A percentile compares a stretch with the other conserved stretches of the same genome.
Evolutionary conservation across 2,329 filamentous ascomycete genomes (phyloP).

Genomic region (Neopestalotiopsis sp.): DNA sequence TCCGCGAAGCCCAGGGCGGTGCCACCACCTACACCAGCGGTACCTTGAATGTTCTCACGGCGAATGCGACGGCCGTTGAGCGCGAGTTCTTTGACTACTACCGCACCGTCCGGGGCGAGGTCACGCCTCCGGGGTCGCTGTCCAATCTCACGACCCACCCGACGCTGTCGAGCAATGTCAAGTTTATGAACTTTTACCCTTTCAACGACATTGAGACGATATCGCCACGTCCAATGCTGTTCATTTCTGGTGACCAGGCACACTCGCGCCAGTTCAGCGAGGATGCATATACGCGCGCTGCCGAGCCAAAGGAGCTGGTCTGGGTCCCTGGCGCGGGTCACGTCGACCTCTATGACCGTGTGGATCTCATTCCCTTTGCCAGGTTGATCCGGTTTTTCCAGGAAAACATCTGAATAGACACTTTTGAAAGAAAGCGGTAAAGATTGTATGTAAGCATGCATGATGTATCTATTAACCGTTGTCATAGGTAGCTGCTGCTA

Average conservation of each 20-base stretch:
- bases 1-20: neutral
- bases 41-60: neutral
- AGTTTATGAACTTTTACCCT: neutral
- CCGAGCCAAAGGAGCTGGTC: neutral
- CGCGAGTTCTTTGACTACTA: constrained; percentile 1
- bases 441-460: too few relatives aligned
- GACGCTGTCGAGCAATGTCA: neutral
- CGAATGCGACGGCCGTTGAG: neutral
- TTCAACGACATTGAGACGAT: constrained; percentile 2
- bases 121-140: neutral
- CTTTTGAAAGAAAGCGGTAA: too few relatives aligned
- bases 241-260: neutral
- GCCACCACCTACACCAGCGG: neutral
- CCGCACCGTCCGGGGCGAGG: neutral
- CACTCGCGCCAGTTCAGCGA: neutral
- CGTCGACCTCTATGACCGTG: constrained; percentile 7
- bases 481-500: too few relatives aligned
- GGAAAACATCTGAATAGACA: neutral
- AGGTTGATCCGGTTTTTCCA: neutral
- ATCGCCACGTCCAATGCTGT: neutral
- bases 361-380: constrained; percentile 4
- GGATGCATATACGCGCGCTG: neutral
- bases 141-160: neutral
- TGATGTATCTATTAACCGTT: too few relatives aligned
- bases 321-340: neutral